These are phyloP conservation scores for Tolypocladium album DNA, from an alignment of 2,329 filamentous ascomycete species.

Conservation along the genomic window DNA sequence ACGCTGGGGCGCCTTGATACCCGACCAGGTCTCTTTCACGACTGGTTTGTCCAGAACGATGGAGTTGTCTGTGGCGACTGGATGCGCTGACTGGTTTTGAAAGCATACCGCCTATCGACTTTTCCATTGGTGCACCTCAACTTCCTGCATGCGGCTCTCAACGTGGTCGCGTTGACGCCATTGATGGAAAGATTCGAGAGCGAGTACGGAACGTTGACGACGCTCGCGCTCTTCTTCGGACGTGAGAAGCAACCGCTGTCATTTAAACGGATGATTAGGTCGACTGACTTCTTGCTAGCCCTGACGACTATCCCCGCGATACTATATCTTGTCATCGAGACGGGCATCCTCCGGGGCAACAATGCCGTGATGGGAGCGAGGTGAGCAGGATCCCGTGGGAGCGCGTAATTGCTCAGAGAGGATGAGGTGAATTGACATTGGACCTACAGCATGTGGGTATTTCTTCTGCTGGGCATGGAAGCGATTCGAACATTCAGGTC, in stretches of 20 bases:
- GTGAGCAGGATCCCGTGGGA: conserved; percentile 31
- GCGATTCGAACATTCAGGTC: conserved; percentile 74
- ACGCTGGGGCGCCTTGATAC: conserved; percentile 70
- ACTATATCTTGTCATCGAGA: conserved; percentile 71
- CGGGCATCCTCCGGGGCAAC: conserved; percentile 58
- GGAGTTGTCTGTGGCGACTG: not conserved
- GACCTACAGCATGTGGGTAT: conserved; percentile 70
- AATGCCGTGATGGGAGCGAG: conserved; percentile 72
- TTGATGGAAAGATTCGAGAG: conserved; percentile 87
- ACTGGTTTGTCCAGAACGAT: conserved; percentile 42
- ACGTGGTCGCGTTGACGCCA: conserved; percentile 72
- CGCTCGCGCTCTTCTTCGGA: conserved; percentile 79
- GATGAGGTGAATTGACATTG: not conserved
- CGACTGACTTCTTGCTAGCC: conserved; percentile 32
- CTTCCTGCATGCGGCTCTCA: conserved; percentile 71
- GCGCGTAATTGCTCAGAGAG: not conserved
- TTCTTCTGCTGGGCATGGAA: conserved; percentile 75
- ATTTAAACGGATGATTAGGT: not conserved
- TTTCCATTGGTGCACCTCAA: conserved; percentile 80
- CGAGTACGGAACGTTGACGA: conserved; percentile 82
- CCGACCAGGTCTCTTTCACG: conserved; percentile 59
- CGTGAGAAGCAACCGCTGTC: conserved; percentile 48
- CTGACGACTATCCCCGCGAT: conserved; percentile 73
- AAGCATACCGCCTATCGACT: conserved; percentile 88
- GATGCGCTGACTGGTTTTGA: not conserved